A percentile compares a stretch with the other conserved stretches of the same genome.
These are phyloP conservation scores for Pyrenula massariospora DNA, from an alignment of 495 filamentous ascomycete species.

Conservation along the genomic window DNA sequence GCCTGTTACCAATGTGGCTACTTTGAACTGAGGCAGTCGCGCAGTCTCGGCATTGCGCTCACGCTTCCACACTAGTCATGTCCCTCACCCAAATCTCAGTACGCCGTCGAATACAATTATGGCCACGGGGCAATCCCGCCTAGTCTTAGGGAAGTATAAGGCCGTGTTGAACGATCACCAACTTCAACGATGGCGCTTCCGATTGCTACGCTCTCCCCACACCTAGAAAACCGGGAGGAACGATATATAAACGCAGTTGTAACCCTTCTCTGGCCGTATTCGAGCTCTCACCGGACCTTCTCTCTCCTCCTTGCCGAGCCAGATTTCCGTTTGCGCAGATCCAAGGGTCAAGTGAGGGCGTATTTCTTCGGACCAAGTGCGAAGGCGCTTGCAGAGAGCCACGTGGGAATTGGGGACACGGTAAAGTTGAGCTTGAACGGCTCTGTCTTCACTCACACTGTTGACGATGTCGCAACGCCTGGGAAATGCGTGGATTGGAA, in stretches of 20 bases:
- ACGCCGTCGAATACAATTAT: no score
- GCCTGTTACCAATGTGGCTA: no score
- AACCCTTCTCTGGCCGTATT: constrained; percentile 87
- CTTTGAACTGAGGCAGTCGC: no score
- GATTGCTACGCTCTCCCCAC: constrained; percentile 60
- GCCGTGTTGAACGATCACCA: no score
- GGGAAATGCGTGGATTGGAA: constrained; percentile 68
- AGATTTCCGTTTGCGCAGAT: constrained; percentile 71
- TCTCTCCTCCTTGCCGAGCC: constrained; percentile 74
- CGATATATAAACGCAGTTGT: constrained; percentile 49
- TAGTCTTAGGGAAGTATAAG: no score
- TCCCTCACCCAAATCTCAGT: no score
- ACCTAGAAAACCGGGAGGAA: constrained; percentile 16
- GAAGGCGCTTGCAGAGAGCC: constrained; percentile 49
- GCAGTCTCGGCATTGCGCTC: no score
- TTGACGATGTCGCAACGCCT: constrained; percentile 36
- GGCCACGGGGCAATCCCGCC: no score
- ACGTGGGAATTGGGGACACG: constrained; percentile 66
- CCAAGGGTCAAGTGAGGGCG: constrained; percentile 72
- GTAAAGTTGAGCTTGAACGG: constrained; percentile 58
- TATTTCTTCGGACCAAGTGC: constrained; percentile 65
- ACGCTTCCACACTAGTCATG: no score
- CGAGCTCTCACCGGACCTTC: constrained; percentile 54
- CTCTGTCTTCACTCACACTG: constrained; percentile 43
- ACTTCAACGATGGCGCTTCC: no score